Evolutionary conservation across 306 rosid species (phyloP).

Genomic region (Crotalaria pallida): DNA sequence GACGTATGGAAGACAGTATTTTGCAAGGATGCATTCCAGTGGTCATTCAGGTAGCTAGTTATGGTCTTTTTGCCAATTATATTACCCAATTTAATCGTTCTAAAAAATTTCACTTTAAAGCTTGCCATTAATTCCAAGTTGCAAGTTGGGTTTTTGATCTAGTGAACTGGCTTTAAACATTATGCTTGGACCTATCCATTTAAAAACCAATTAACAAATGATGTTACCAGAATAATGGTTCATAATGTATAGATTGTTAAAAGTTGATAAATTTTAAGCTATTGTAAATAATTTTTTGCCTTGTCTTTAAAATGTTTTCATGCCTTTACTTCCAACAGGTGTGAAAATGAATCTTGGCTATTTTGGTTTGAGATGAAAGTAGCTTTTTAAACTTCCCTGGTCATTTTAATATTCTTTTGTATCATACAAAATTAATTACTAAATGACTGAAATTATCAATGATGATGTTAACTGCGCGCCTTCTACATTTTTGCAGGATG

Average conservation of each 20-base stretch:
- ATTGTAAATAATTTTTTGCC: neutral
- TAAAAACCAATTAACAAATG: neutral
- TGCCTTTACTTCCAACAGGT: neutral
- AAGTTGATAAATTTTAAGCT: neutral
- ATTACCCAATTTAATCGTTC: neutral
- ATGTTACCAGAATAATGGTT: neutral
- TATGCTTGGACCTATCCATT: neutral
- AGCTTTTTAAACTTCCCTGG: slow-evolving; percentile 4
- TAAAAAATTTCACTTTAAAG: neutral
- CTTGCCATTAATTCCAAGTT: neutral
- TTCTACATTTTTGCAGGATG: slow-evolving; percentile 55
- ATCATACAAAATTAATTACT: neutral
- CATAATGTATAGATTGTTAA: neutral
- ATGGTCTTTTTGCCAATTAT: neutral
- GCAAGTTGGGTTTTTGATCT: neutral
- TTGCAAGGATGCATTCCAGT: slow-evolving; percentile 95
- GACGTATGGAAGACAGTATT: slow-evolving; percentile 88
- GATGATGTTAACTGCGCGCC: neutral
- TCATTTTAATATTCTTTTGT: slow-evolving; percentile 5
- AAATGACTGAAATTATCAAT: slow-evolving; percentile 4
- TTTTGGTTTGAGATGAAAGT: slow-evolving; percentile 17
- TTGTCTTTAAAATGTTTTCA: neutral
- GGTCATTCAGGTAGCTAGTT: slow-evolving; percentile 60
- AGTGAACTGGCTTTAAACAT: neutral
- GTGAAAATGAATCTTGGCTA: slow-evolving; percentile 2